phyloP scores from a whole-genome alignment of 1,284 basidiomycete genomes.

The Anthracocystis setariae region DNA sequence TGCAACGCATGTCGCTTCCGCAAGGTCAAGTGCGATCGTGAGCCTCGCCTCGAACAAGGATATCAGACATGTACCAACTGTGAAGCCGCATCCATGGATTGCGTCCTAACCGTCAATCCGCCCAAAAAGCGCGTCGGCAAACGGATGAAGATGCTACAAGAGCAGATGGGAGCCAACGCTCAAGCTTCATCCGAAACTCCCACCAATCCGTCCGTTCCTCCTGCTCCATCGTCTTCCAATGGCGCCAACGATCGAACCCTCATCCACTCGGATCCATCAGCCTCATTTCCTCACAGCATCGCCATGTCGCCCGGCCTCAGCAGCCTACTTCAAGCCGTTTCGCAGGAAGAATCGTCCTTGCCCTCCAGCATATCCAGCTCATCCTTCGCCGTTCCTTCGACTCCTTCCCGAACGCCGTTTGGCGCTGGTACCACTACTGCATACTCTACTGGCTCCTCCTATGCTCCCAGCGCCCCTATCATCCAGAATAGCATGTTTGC shows the following conservation, averaged over 20 bases:
- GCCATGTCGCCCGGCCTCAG: constrained; percentile 28
- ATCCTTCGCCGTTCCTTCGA: not conserved
- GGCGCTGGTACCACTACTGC: not conserved
- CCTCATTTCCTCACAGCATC: not conserved
- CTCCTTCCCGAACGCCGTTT: too few species aligned
- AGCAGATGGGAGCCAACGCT: constrained; percentile 15
- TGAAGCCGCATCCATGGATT: constrained; percentile 23
- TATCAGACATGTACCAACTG: constrained; percentile 25
- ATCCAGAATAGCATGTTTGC: constrained; percentile 34
- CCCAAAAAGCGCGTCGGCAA: constrained; percentile 45
- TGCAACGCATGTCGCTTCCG: constrained; percentile 45
- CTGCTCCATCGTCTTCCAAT: not conserved
- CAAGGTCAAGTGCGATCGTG: constrained; percentile 44
- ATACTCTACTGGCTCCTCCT: not conserved
- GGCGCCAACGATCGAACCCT: not conserved
- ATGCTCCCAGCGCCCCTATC: constrained; percentile 2
- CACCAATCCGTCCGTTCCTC: not conserved
- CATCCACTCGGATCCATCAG: not conserved
- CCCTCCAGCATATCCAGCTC: not conserved
- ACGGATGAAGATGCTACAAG: constrained; percentile 37
- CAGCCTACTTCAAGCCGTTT: constrained; percentile 31
- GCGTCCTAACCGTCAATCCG: constrained; percentile 31
- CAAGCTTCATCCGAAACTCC: not conserved
- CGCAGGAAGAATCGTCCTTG: constrained; percentile 5
- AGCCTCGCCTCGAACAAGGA: constrained; percentile 29